Evolutionary conservation across 2,329 filamentous ascomycete genomes (phyloP), one percentile per base, ranked within the genome.

Genomic region (Drechslerella dactyloides): DNA sequence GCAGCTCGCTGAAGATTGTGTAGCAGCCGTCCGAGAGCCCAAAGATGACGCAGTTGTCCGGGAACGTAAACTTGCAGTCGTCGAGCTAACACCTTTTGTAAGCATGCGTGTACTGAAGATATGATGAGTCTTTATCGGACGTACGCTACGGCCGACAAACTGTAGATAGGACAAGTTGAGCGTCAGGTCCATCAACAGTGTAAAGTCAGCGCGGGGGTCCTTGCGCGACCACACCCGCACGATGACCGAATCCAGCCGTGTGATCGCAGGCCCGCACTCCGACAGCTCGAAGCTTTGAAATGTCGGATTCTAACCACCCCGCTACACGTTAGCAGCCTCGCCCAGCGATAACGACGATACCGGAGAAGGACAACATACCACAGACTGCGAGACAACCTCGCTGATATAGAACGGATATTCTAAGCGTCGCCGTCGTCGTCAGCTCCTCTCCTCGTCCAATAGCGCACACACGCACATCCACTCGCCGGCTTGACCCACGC

Each of bases 1-100:
- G 59, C 60, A 86, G 78, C 74, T 86, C 84, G 0, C 82, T 86
- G 60, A 87, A 82, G 74, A 82, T 85, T 35, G 85, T 87, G 76
- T 89, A 89, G 33, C 88, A 84, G 21, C 87, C 87, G 76, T 89
- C 87, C 0, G 83, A 81, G 69, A 89, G 84, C 74, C 87, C 85
- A 73, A 89, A 86, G 1, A 89, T 79, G 57, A 89, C 80, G 73
- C 85, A 87, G 75, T 89, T 89, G 19, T 81, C 79, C 0, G 86
- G 86, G 21, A 89, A 79, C 1, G 85, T 82, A 53, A 87, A 84
- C 66, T 84, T 82, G 73, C 87, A 86, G 68, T 78, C 82, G 56
- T 87, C 85, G 48, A 87, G 78, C 76, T 82, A 63, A 61, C 48
- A 52, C 19, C 21, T 27, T 52, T 46, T 23, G 30, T 52, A 56